Base-by-base conservation (phyloP, 805 yeast genomes). In the Barnettozyma sucrosica region DNA sequence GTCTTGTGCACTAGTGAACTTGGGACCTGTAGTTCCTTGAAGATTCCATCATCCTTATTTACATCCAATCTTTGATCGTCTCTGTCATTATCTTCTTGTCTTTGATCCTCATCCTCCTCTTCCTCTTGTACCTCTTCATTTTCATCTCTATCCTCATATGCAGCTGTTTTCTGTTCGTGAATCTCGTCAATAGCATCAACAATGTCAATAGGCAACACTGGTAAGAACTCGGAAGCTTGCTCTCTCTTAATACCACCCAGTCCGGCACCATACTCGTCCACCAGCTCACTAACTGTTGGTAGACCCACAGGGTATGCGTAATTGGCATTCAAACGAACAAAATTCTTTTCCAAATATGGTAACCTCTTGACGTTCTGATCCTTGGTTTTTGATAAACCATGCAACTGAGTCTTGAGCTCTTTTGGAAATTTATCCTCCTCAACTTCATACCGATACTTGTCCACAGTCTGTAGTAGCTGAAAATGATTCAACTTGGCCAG, bases 371-470 rank as follows among this genome's bases (percentile, higher is more conserved):
- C 23, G 14, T 41, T 24, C 36, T 50, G 51, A n/a, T 47, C 49
- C 21, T 45, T 54, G 11, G 37, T 44, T 34, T 57, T 55, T 10
- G 45, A 43, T 21, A 47, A 43, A 3, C 47, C 43, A 10, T 45
- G 52, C 7, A 58, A 47, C 11, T 36, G 43, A 37, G 48, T 48
- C 6, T 55, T 49, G 20, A 69, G 47, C 6, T 34, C 45, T 38
- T 72, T 72, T 41, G 79, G 72, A 41, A 90, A 69, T 53, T 81
- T 83, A 16, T 69, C 69, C 62, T 93, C 99, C 11, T 83, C 80
- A 5, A 89, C 78, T 62, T 93, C 99, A 58, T 89, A 86, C 42
- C 86, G 78, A 66, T 93, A 93, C 55, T 81, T 77, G 52, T 86
- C 84, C 30, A 84, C 75, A 0, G 81, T 77, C 57, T 84, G 83